A percentile compares a stretch with the other conserved stretches of the same genome.
Evolutionary conservation across 202 grass and related monocot species (phyloP).

Genomic region (Carex arenaria): DNA sequence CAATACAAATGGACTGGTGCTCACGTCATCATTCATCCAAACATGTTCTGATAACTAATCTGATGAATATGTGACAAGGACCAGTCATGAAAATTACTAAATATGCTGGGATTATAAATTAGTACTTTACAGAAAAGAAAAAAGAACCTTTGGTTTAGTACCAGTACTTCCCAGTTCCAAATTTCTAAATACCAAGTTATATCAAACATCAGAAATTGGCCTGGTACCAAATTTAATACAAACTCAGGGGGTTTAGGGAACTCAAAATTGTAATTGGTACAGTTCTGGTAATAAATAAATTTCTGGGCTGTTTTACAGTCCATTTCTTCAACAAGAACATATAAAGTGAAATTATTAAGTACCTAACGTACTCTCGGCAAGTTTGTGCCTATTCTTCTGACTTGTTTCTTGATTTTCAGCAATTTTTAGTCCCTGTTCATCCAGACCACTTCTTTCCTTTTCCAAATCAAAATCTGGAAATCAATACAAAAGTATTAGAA

Average conservation of each 20-base stretch:
- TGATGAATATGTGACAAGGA: no score
- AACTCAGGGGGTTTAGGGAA: neutral
- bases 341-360: neutral
- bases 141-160: no score
- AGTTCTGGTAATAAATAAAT: no score
- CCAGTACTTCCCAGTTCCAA: no score
- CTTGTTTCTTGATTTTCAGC: conserved; percentile 98
- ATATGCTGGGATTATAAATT: no score
- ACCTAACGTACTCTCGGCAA: conserved; percentile 84
- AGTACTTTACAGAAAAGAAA: no score
- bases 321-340: neutral
- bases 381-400: conserved; percentile 94
- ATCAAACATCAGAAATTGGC: neutral
- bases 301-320: no score
- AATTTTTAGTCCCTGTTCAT: conserved; percentile 98
- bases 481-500: conserved; percentile 20
- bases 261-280: no score
- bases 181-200: neutral
- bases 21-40: neutral
- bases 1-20: neutral
- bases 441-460: conserved; percentile 92
- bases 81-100: no score
- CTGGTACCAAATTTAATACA: neutral
- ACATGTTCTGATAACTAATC: neutral
- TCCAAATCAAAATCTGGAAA: conserved; percentile 87